Percentiles rank a stretch among this genome's conserved stretches.
Evolutionary conservation across 306 rosid genomes (phyloP).

Genomic region (Cicer bijugum): DNA sequence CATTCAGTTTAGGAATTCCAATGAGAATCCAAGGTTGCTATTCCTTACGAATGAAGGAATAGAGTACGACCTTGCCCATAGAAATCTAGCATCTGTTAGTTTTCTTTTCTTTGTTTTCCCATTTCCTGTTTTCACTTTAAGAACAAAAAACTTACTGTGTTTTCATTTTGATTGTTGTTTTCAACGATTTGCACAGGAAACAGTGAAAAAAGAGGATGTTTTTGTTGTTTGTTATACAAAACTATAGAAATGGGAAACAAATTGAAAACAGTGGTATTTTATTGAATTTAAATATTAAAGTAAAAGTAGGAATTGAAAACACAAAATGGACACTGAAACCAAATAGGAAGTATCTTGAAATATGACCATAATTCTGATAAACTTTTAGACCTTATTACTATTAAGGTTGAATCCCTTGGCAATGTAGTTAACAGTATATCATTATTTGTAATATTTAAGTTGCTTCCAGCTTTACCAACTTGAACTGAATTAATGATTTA

Average conservation of each 20-base stretch:
- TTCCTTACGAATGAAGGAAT: neutral
- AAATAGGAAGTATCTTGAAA: conserved; percentile 14
- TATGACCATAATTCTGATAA: conserved; percentile 19
- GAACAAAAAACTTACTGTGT: neutral
- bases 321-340: conserved; percentile 2
- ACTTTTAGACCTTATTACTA: neutral
- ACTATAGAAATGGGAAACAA: neutral
- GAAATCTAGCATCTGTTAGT: neutral
- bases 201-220: neutral
- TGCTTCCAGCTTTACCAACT: conserved; percentile 33
- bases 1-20: neutral
- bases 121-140: neutral
- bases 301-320: neutral
- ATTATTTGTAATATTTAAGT: conserved; percentile 18
- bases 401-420: conserved; percentile 20
- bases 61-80: neutral
- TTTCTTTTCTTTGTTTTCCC: neutral
- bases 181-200: neutral
- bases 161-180: neutral
- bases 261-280: neutral
- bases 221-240: neutral
- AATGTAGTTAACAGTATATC: conserved; percentile 2
- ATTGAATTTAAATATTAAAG: neutral
- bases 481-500: conserved; percentile 12
- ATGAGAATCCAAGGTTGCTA: neutral